A percentile compares a stretch with the other conserved stretches of the same genome.
phyloP scores from a whole-genome alignment of 148 eudicot genomes.

The Fagopyrum tataricum region DNA sequence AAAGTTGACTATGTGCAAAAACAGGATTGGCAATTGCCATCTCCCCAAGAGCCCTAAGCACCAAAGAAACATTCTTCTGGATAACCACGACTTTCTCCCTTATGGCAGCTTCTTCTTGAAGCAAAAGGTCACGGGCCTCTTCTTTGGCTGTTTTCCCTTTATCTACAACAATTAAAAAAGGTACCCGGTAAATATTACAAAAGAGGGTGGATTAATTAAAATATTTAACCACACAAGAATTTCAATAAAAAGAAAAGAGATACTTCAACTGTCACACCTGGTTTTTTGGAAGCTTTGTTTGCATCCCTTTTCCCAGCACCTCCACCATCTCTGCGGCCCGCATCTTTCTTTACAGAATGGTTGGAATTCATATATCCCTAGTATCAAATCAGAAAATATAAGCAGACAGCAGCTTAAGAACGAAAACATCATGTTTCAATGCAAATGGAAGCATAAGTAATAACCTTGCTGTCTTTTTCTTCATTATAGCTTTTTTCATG shows the following conservation, averaged over 20 bases:
- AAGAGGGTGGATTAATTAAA: background rate
- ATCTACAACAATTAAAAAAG: constrained; percentile 35
- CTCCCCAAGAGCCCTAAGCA: constrained; percentile 81
- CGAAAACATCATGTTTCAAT: background rate
- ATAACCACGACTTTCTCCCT: constrained; percentile 61
- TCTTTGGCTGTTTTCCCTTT: constrained; percentile 94
- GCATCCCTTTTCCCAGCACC: constrained; percentile 58
- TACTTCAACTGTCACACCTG: constrained; percentile 33
- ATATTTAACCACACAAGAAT: background rate
- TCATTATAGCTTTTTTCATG: constrained; percentile 56
- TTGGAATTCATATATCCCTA: constrained; percentile 60
- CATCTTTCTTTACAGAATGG: constrained; percentile 51
- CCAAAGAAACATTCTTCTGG: constrained; percentile 58
- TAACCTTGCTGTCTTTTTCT: constrained; percentile 46
- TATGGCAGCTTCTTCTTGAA: constrained; percentile 62
- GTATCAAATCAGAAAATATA: background rate
- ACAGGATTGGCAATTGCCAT: constrained; percentile 83
- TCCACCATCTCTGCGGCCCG: constrained; percentile 35
- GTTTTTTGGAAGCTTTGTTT: constrained; percentile 53
- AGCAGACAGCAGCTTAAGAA: background rate
- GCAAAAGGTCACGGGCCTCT: constrained; percentile 91
- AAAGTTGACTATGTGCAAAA: constrained; percentile 88
- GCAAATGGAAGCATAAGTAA: constrained; percentile 8
- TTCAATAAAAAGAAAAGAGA: background rate
- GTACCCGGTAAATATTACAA: background rate